phyloP scores from a whole-genome alignment of 192 early-diverging fungal species.

The Mortierella claussenii region DNA sequence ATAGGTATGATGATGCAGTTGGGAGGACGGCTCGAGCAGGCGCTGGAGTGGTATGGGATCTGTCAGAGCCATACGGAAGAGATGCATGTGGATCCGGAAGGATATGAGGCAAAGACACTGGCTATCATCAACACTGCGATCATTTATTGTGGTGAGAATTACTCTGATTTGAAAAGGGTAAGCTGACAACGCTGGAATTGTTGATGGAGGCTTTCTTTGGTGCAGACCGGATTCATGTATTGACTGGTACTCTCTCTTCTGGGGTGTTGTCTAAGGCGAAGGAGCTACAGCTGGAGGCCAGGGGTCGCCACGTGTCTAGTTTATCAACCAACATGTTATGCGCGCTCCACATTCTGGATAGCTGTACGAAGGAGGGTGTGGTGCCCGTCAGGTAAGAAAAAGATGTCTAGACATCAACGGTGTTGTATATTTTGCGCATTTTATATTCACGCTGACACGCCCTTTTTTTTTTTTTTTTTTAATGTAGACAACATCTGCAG shows the following conservation, averaged over 20 bases:
- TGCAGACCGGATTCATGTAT: too few species aligned
- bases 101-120: conserved; percentile 41
- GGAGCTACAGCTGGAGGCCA: conserved; percentile 22
- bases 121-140: conserved; percentile 33
- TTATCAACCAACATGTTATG: conserved; percentile 18
- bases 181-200: too few species aligned
- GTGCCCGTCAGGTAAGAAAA: conserved; percentile 34
- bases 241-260: too few species aligned
- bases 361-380: conserved; percentile 29
- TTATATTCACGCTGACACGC: too few species aligned
- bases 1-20: conserved; percentile 42
- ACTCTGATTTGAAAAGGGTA: conserved; percentile 22
- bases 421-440: not conserved
- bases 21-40: conserved; percentile 35
- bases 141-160: conserved; percentile 32
- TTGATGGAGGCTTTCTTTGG: too few species aligned
- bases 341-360: conserved; percentile 42
- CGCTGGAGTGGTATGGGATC: conserved; percentile 41
- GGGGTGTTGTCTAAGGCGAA: conserved; percentile 27
- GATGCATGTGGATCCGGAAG: conserved; percentile 29
- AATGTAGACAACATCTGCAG: conserved; percentile 52
- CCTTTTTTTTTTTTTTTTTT: not conserved
- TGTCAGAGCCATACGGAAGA: conserved; percentile 21
- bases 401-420: conserved; percentile 3
- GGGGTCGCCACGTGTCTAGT: conserved; percentile 4